phyloP scores from a whole-genome alignment of 2,329 filamentous ascomycete genomes.

The Zymoseptoria ardabiliae region DNA sequence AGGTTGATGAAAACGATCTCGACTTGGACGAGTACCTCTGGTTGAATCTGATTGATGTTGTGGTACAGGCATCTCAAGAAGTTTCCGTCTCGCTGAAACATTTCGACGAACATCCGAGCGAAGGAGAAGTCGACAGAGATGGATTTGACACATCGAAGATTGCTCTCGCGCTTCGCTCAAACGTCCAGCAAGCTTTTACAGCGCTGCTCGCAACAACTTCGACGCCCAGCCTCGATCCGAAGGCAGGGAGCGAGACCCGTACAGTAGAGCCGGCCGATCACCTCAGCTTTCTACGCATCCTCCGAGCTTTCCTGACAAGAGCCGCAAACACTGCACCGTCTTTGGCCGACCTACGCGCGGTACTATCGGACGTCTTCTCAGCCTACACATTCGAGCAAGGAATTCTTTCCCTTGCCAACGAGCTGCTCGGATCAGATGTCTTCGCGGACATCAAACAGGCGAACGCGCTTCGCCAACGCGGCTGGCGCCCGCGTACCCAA shows the following conservation, averaged over 20 bases:
- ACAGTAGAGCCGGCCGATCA: slow-evolving; percentile 38
- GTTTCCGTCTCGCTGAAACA: slow-evolving; percentile 24
- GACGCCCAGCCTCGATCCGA: slow-evolving; percentile 27
- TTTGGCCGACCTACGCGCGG: slow-evolving; percentile 74
- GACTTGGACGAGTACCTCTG: slow-evolving; percentile 57
- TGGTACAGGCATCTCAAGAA: slow-evolving; percentile 48
- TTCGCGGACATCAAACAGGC: slow-evolving; percentile 76
- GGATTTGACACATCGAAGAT: slow-evolving; percentile 54
- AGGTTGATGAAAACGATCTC: slow-evolving; percentile 51
- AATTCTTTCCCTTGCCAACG: slow-evolving; percentile 75
- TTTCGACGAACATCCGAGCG: slow-evolving; percentile 27
- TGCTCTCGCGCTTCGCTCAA: slow-evolving; percentile 59
- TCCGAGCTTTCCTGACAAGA: slow-evolving; percentile 79
- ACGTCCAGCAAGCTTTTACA: slow-evolving; percentile 88
- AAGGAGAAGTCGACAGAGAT: slow-evolving; percentile 13
- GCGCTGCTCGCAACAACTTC: slow-evolving; percentile 74
- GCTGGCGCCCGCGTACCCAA: slow-evolving; percentile 82
- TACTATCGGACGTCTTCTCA: slow-evolving; percentile 83
- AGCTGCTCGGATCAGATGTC: slow-evolving; percentile 78
- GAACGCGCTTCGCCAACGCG: slow-evolving; percentile 66
- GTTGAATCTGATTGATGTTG: slow-evolving; percentile 57
- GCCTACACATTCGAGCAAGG: slow-evolving; percentile 91
- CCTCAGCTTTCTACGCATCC: slow-evolving; percentile 73
- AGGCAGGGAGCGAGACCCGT: slow-evolving; percentile 11
- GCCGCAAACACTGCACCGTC: slow-evolving; percentile 77